Conservation (phyloP, 371 early-diverging fungal genomes). For the Quaeritorhiza haematococci region DNA sequence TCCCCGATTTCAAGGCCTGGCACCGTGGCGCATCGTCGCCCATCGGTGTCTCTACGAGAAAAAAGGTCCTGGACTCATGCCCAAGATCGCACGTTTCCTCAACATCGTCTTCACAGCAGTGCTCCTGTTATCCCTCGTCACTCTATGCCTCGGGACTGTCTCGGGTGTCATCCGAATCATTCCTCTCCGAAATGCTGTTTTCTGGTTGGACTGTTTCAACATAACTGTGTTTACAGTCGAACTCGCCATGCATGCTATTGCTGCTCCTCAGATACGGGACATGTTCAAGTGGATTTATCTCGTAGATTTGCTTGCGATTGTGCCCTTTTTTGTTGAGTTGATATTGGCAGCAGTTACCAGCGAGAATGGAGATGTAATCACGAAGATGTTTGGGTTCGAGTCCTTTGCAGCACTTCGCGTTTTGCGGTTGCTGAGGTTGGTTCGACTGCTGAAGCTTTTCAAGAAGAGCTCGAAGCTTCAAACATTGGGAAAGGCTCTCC, state of each 20-base stretch:
- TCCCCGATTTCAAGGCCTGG: too few species aligned
- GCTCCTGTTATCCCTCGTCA: too few species aligned
- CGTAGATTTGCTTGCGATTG: slow-evolving; percentile 7
- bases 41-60: too few species aligned
- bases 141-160: too few species aligned
- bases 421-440: slow-evolving; percentile 5
- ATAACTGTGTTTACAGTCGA: slow-evolving; percentile 9
- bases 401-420: slow-evolving; percentile 5
- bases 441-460: slow-evolving; percentile 10
- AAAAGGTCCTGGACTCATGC: too few species aligned
- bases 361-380: not conserved
- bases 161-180: too few species aligned
- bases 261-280: not conserved
- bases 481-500: not conserved
- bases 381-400: not conserved
- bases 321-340: slow-evolving; percentile 13
- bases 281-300: slow-evolving; percentile 1
- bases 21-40: too few species aligned
- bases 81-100: too few species aligned
- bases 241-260: slow-evolving; percentile 1
- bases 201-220: slow-evolving; percentile 4
- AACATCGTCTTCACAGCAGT: too few species aligned
- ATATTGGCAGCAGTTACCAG: not conserved
- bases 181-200: not conserved
- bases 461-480: slow-evolving; percentile 3